Base-by-base conservation (phyloP, 139 green algal genomes). In the Edaphochlamys debaryana region DNA sequence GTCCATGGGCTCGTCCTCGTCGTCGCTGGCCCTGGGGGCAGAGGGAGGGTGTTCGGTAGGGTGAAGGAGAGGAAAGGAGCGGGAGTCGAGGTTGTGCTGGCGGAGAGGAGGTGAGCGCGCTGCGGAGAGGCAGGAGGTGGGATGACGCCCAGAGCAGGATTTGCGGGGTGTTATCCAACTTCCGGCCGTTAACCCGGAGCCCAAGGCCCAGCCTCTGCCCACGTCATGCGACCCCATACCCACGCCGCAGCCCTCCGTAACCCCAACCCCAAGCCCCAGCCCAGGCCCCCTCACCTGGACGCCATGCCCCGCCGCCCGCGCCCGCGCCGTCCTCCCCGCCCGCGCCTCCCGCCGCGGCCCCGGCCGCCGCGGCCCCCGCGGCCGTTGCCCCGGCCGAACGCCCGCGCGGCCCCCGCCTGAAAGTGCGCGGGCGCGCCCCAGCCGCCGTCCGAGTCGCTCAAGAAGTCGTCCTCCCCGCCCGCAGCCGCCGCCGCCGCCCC, bases 361-460 rank as follows among this genome's bases (percentile, higher is more conserved):
- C 75, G 29, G 17, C 30, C 34, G 37, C 71, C 38, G 37, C 77
- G 25, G 29, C 84, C 63, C 17, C 81, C 32, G 63, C 80, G 70
- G 4, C 52, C 66, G 27, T 54, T 42, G 22, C 67, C 48, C 8
- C 36, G 73, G 60, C 56, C n/a, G n/a, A n/a, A n/a, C 9, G 77
- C 64, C 23, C 17, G 58, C 38, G 34, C 37, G 54, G 64, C 75
- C 30, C 66, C 50, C 23, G 78, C 66, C 48, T 67, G 78, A 50
- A 60, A 84, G 67, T 79, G 77, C 34, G 71, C 67, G 19, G 87
- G 63, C 68, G 82, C 50, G 15, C 90, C 88, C 90, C 90, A 91
- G 60, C 94, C 94, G 48, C 94, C 94, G 64, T 97, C 94, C 11
- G 89, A 94, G 86, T 97, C 94, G 58, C 86, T 95, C 22, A 87